Percentiles rank a stretch among this genome's conserved stretches.
These are phyloP conservation scores for Aspergillus ostianus DNA, from an alignment of 495 filamentous ascomycete genomes.

Conservation along the genomic window DNA sequence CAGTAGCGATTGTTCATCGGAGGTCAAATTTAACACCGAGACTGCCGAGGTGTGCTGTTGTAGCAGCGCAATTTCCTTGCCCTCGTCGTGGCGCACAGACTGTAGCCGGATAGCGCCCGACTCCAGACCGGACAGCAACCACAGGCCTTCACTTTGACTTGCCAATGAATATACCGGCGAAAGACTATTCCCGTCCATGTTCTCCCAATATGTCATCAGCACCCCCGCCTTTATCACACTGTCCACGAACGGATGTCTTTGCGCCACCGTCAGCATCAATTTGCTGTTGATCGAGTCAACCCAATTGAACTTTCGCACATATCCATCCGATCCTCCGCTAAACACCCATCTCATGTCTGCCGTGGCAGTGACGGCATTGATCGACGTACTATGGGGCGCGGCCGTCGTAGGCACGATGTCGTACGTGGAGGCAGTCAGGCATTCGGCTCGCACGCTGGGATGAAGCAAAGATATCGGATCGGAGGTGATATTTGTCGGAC, in stretches of 20 bases:
- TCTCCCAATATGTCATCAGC: slow-evolving; percentile 96
- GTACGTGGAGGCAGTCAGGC: slow-evolving; percentile 77
- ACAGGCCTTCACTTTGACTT: slow-evolving; percentile 82
- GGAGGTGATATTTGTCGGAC: slow-evolving; percentile 30
- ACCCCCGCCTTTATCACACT: slow-evolving; percentile 93
- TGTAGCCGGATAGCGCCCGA: slow-evolving; percentile 91
- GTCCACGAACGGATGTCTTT: slow-evolving; percentile 95
- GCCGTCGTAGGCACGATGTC: slow-evolving; percentile 97
- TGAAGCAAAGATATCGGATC: slow-evolving; percentile 45
- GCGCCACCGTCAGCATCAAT: slow-evolving; percentile 88
- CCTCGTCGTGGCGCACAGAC: slow-evolving; percentile 92
- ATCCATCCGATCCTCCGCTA: slow-evolving; percentile 89
- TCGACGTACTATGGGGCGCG: slow-evolving; percentile 90
- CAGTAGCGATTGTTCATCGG: slow-evolving; percentile 83
- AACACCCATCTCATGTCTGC: slow-evolving; percentile 96
- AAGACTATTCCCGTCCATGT: slow-evolving; percentile 57
- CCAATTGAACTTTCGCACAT: slow-evolving; percentile 94
- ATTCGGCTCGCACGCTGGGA: slow-evolving; percentile 75
- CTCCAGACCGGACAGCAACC: slow-evolving; percentile 87
- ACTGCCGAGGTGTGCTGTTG: slow-evolving; percentile 89
- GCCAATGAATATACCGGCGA: slow-evolving; percentile 94
- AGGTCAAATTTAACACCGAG: slow-evolving; percentile 76
- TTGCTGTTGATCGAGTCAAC: slow-evolving; percentile 93
- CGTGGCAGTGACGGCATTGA: slow-evolving; percentile 89
- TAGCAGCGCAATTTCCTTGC: slow-evolving; percentile 77